Evolutionary conservation across 2,329 filamentous ascomycete species (phyloP).

Genomic region (Arthrobotrys sphaeroides): DNA sequence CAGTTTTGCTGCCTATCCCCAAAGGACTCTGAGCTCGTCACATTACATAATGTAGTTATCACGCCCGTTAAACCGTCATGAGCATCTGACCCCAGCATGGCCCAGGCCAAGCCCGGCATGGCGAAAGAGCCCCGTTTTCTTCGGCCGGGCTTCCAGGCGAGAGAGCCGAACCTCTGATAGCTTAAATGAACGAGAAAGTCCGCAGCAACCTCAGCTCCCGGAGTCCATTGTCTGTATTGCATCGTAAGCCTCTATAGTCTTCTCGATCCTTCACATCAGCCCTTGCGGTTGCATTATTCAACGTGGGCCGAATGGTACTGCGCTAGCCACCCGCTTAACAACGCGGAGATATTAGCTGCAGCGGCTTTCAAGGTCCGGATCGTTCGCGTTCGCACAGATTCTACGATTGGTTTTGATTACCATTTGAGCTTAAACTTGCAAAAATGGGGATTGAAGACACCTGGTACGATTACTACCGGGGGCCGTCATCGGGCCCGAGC

Average conservation of each 20-base stretch:
- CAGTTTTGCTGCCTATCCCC: conserved; percentile 29
- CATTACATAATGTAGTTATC: background rate
- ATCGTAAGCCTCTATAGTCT: conserved; percentile 4
- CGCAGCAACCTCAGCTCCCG: conserved; percentile 11
- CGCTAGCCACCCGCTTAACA: conserved; percentile 13
- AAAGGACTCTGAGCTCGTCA: background rate
- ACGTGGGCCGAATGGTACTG: background rate
- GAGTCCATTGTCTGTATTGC: conserved; percentile 10
- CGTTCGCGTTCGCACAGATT: background rate
- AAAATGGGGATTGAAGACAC: conserved; percentile 47
- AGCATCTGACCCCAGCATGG: conserved; percentile 28
- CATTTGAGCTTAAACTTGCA: background rate
- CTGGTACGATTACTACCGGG: conserved; percentile 51
- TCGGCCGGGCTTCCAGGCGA: background rate
- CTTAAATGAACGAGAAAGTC: conserved; percentile 41
- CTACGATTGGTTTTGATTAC: background rate
- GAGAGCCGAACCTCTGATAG: background rate
- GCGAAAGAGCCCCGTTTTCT: conserved; percentile 7
- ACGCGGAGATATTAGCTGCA: conserved; percentile 1
- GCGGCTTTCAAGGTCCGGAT: conserved; percentile 14
- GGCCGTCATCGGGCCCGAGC: conserved; percentile 25
- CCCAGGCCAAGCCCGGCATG: conserved; percentile 5
- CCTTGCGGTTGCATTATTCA: conserved; percentile 19
- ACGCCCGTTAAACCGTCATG: conserved; percentile 24
- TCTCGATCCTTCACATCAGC: background rate